Evolutionary conservation across 192 early-diverging fungal genomes (phyloP), one percentile per base, ranked within the genome.

Genomic region (Coemansia pectinata): DNA sequence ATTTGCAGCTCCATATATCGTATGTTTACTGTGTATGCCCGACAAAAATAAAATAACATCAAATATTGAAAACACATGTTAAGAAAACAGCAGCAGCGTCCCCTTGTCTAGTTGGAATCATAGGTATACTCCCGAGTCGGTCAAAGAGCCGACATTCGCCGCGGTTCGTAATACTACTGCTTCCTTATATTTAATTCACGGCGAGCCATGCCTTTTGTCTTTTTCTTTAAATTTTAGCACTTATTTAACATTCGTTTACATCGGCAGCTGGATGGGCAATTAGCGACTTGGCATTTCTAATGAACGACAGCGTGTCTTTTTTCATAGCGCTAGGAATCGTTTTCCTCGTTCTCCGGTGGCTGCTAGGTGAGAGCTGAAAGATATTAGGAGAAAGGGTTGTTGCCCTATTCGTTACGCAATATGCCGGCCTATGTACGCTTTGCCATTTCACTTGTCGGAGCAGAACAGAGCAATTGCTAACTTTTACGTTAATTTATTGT

Each of bases 311-410:
- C 48, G 62, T 77, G 5, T 69, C 74, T 4, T 77, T 82, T 31
- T 69, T 82, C 50, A 71, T 82, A 63, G 74, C 74, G 23, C 61
- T 82, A 39, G 79, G 74, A 7, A 33, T 82, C 12, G 72, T 82
- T n/a, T 82, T 77, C 42, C 38, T 82, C n/a, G 74, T 82, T 19
- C 72, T 77, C 29, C 74, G 79, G 21, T 82, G 79, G 79, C 47
- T 82, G 44, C 66, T 82, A 66, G 66, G 74, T 81, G 73, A 73
- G 72, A 14, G 34, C 47, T 21, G 19, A 19, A 19, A 48, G 47
- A 48, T 17, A 48, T 23, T 5, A 48, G 19, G 8, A 17, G 17
- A 1, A 15, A 6, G 10, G 14, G 3, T 41, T 41, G 40, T 41
- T 41, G 40, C 11, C 11, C 1, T 11, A 12, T 9, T 10, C 9